These are phyloP conservation scores for Cenchrus purpureus DNA, from an alignment of 176 grass and related monocot genomes.

Conservation along the genomic window DNA sequence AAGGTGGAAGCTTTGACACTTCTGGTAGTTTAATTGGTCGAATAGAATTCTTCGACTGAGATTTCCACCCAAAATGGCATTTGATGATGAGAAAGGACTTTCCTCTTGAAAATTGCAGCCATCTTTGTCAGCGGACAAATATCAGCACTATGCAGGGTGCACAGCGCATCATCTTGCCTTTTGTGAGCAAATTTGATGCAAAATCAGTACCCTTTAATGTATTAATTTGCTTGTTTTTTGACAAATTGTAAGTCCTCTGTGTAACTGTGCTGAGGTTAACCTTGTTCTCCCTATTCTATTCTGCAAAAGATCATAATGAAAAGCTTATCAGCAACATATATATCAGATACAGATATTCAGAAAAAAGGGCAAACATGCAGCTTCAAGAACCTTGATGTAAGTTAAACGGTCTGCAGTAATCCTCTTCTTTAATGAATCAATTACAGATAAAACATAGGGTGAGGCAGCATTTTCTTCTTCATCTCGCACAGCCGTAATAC, in stretches of 20 bases:
- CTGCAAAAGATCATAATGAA: slow-evolving; percentile 49
- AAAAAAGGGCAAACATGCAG: slow-evolving; percentile 4
- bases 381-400: slow-evolving; percentile 75
- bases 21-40: slow-evolving; percentile 69
- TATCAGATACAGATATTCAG: slow-evolving; percentile 2
- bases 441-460: slow-evolving; percentile 50
- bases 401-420: slow-evolving; percentile 54
- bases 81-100: slow-evolving; percentile 54
- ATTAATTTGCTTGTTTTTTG: slow-evolving; percentile 63
- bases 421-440: slow-evolving; percentile 82
- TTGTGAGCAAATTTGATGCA: slow-evolving; percentile 71
- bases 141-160: slow-evolving; percentile 63
- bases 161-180: slow-evolving; percentile 74
- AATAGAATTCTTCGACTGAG: slow-evolving; percentile 61
- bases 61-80: slow-evolving; percentile 65
- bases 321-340: not conserved
- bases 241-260: slow-evolving; percentile 61
- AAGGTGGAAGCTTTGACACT: slow-evolving; percentile 65
- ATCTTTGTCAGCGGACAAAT: slow-evolving; percentile 60
- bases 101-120: slow-evolving; percentile 65
- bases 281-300: slow-evolving; percentile 78
- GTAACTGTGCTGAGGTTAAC: slow-evolving; percentile 69
- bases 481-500: slow-evolving; percentile 28
- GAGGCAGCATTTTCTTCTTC: slow-evolving; percentile 51
- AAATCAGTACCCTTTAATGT: slow-evolving; percentile 55